phyloP scores from a whole-genome alignment of 805 yeast species.

The Metschnikowia anglica region DNA sequence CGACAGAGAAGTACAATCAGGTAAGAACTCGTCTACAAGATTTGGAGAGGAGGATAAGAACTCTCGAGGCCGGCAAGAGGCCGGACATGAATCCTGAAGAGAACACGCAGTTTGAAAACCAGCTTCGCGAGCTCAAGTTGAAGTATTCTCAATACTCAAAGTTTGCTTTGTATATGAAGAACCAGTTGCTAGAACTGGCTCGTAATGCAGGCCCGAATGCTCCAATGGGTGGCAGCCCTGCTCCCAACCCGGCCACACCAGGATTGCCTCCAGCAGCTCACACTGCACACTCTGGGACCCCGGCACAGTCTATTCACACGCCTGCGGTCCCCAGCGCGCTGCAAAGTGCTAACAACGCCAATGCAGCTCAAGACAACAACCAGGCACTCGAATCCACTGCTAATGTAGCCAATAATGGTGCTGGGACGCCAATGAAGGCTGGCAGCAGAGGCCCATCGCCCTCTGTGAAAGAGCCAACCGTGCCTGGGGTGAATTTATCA shows the following conservation, averaged over 20 bases:
- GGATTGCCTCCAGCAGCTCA: slow-evolving; percentile 3
- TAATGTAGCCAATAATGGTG: slow-evolving; percentile 1
- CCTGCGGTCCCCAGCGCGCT: slow-evolving; percentile 28
- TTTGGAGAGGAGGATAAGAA: slow-evolving; percentile 48
- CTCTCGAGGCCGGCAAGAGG: slow-evolving; percentile 49
- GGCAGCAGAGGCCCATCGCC: slow-evolving; percentile 10
- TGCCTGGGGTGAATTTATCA: slow-evolving; percentile 30
- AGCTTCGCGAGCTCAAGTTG: slow-evolving; percentile 47
- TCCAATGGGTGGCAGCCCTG: slow-evolving; percentile 10
- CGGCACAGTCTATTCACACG: slow-evolving; percentile 12
- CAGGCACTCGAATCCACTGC: slow-evolving; percentile 5
- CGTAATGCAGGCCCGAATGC: slow-evolving; percentile 8
- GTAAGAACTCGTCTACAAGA: slow-evolving; percentile 49
- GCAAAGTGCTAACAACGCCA: slow-evolving; percentile 18
- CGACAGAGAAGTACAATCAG: slow-evolving; percentile 42
- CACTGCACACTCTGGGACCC: slow-evolving; percentile 6
- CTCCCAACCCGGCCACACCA: slow-evolving; percentile 10
- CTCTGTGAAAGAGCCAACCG: slow-evolving; percentile 16
- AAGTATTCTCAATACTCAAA: slow-evolving; percentile 51
- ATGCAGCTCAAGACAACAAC: slow-evolving; percentile 10
- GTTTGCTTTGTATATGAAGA: slow-evolving; percentile 48
- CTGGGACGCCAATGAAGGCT: slow-evolving; percentile 5
- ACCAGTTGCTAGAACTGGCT: slow-evolving; percentile 39
- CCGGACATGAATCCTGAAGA: slow-evolving; percentile 47
- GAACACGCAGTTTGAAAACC: slow-evolving; percentile 43